Evolutionary conservation across 1,139 yeast genomes (phyloP), one percentile per base, ranked within the genome.

Genomic region (Diutina neorugosa): DNA sequence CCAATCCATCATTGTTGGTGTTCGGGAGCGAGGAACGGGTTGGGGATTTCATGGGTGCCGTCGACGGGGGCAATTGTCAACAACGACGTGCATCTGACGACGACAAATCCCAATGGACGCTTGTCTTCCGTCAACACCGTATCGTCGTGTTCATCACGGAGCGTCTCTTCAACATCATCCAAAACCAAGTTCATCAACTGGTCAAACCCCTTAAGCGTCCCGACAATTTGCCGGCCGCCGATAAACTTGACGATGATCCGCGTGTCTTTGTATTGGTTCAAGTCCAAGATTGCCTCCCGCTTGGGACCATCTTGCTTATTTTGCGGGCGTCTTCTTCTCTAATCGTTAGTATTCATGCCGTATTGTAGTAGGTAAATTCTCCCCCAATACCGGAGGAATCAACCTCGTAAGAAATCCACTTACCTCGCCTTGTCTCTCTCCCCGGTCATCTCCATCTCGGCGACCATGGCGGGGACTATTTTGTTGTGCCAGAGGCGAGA

Each of bases 141-240:
- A 27, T 71, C 82, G 57, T 84, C 89, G 53, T 81, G 84, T 18
- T 83, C 78, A 57, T 84, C 90, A 65, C 86, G 75, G 54, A 84
- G 60, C 34, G 76, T 77, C 65, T 93, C 97, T 51, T 77, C 76
- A 12, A 87, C 91, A 51, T 90, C 84, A 62, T 90, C 96, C 60
- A 93, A 77, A 8, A 93, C 98, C 61, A 93, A 74, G 69, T 93
- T 93, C 95, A 91, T 86, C 67, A 90, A 76, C 66, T 87, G 95
- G 66, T 93, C 98, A 65, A 78, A 90, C 19, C 98, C 98, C 62
- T 86, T 88, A 61, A 93, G 76, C 0, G 72, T 69, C 23, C 98
- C 98, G 25, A 77, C 75, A 9, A 91, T 83, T 64, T 74, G 71
- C 65, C 97, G 80, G 14, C 96, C 97, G n/a, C 96, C 96, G 60